Base-by-base conservation (phyloP, 148 eudicot species). In the Fallopia convolvulus region DNA sequence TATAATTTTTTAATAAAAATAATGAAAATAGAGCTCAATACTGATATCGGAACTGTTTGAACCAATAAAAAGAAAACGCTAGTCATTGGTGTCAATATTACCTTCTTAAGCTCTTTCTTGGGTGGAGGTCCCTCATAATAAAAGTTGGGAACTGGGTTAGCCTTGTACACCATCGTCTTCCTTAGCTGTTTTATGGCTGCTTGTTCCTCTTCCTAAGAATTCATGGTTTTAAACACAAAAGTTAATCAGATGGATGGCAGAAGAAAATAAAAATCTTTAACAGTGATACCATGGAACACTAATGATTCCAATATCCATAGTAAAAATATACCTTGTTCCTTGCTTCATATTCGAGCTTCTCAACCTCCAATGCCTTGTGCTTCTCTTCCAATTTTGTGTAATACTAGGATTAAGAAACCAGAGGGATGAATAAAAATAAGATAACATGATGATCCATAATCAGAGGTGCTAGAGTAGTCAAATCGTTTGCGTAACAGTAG, bases 41-140 rank as follows among this genome's bases (percentile, higher is more conserved):
- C 60, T 72, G 52, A 72, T 42, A 39, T 20, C 74, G n/a, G 32
- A 48, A 9, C 20, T 36, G 60, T 3, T 58, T 20, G 41, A 50
- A 58, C 14, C 4, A 17, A 61, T 39, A 36, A 15, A 17, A 58
- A 26, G 23, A 9, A 41, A 23, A 72, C 6, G 11, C 21, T 32
- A 78, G 36, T 48, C 15, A 70, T 21, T 49, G 58, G 52, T 42
- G 74, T 18, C 66, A 32, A 0, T 11, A 17, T 9, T 88, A 95
- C 99, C 99, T 95, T 95, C 84, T 89, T 93, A 33, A 89, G 97
- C 82, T 95, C 98, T 73, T 82, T 83, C 85, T 95, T 95, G 20
- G 97, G 97, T 50, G 97, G 93, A 81, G 99, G 97, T 50, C 90
- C 92, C 83, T 90, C 92, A 55, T 85, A 86, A 86, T 92, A 92